Base-by-base conservation (phyloP, 768 basidiomycete species). In the Macrolepiota fuliginosa region DNA sequence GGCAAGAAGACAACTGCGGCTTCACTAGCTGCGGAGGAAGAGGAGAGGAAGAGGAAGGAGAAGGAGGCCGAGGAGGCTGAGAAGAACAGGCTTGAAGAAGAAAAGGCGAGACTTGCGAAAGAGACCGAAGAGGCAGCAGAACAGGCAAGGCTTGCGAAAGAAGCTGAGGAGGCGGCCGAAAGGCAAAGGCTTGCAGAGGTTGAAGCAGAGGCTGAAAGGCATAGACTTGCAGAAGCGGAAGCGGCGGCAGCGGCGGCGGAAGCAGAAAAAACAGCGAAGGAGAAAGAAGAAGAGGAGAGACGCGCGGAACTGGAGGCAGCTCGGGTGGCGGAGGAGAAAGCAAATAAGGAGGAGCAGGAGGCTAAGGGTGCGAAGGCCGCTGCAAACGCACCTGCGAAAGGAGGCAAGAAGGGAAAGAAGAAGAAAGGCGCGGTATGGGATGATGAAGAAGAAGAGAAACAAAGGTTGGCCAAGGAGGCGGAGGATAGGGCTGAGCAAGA, bases 1-100 rank as follows among this genome's bases (percentile, higher is more conserved):
- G 67, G 68, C 63, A 71, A 71, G 52, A 64, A 50, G 9, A 61
- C 52, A n/a, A 64, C 62, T n/a, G 61, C 54, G 11, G 62, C 61
- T 24, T 46, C 62, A 27, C 52, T 32, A 24, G 61, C 57, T 15
- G 61, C 60, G 39, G 66, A 67, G 42, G 70, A 49, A 57, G 63
- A 62, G 13, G 58, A 64, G 65, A 60, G 13, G 40, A 58, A 61
- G 62, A 62, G 53, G 40, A 60, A 62, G 49, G 59, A 64, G 45
- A 37, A 60, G 42, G 29, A 54, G 42, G 60, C 56, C 19, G 63
- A 57, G 25, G 49, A 61, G 42, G 35, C 56, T 50, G 61, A 63
- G 46, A 62, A 36, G 65, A 39, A 4, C 36, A 61, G 47, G 45
- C 45, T 52, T n/a, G 46, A 42, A 47, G 61, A 64, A 15, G 60